These are phyloP conservation scores for Chrysanthemum seticuspe DNA, from an alignment of 129 eudicot species.

Conservation along the genomic window DNA sequence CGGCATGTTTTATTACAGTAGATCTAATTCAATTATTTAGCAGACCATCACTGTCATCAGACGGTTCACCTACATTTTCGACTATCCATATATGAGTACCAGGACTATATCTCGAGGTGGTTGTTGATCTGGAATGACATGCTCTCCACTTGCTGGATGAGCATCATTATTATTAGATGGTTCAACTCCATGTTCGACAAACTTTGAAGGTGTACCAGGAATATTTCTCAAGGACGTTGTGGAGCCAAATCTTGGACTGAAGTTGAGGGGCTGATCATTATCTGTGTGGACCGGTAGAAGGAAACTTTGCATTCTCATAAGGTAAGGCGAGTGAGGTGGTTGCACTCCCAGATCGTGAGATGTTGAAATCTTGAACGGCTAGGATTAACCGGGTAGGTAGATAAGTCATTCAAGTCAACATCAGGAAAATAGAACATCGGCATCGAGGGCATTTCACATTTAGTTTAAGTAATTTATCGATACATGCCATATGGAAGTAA, in stretches of 20 bases:
- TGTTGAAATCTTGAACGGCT: constrained; percentile 48
- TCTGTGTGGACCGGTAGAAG: constrained; percentile 53
- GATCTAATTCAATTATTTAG: background rate
- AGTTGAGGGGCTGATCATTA: constrained; percentile 32
- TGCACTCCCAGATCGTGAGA: constrained; percentile 53
- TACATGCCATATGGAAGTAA: no score
- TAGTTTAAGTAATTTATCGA: constrained; percentile 28
- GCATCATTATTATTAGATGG: background rate
- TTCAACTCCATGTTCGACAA: constrained; percentile 32
- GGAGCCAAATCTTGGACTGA: constrained; percentile 33
- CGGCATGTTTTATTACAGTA: background rate
- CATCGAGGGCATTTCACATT: constrained; percentile 93
- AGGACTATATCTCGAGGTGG: no score
- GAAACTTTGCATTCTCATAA: constrained; percentile 65
- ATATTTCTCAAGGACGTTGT: background rate
- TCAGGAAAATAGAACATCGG: constrained; percentile 85
- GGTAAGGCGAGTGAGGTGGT: constrained; percentile 64
- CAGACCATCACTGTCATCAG: background rate
- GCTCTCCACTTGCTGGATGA: no score
- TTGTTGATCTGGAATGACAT: no score
- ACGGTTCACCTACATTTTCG: no score
- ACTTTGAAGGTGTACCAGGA: constrained; percentile 13
- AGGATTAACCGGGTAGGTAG: constrained; percentile 54
- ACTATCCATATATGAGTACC: no score
- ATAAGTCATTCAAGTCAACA: constrained; percentile 61